phyloP scores from a whole-genome alignment of 257 asterid genomes.

The Asclepias syriaca region DNA sequence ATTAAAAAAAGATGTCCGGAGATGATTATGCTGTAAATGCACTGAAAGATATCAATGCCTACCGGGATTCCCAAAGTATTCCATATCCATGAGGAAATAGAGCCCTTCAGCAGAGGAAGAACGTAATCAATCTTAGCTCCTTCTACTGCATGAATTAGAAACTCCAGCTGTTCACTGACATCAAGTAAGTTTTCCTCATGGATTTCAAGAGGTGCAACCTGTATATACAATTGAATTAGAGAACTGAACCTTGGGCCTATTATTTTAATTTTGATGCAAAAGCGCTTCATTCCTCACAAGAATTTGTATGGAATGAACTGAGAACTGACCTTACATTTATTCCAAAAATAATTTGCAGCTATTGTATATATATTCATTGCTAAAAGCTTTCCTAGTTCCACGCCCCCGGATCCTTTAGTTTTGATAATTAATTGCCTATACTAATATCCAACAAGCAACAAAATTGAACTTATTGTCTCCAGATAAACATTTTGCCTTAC shows the following conservation, averaged over 20 bases:
- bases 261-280: not conserved
- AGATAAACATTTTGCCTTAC: constrained; percentile 25
- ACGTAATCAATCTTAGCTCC: constrained; percentile 51
- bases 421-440: not conserved
- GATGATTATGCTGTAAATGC: not conserved
- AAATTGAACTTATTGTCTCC: constrained; percentile 4
- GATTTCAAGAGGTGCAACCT: constrained; percentile 97
- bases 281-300: not conserved
- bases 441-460: not conserved
- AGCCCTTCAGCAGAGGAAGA: constrained; percentile 64
- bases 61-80: constrained; percentile 75
- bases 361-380: not conserved
- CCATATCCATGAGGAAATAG: constrained; percentile 90
- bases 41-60: constrained; percentile 24
- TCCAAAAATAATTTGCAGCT: not conserved
- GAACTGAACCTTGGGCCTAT: not conserved
- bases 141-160: constrained; percentile 57
- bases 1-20: not conserved
- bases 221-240: constrained; percentile 20
- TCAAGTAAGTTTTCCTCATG: constrained; percentile 68
- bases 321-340: not conserved
- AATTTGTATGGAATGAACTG: too few relatives aligned
- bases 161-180: constrained; percentile 88
- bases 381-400: not conserved
- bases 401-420: not conserved